Conservation (phyloP, 2,329 filamentous ascomycete species). For the Aspergillus proliferans region DNA sequence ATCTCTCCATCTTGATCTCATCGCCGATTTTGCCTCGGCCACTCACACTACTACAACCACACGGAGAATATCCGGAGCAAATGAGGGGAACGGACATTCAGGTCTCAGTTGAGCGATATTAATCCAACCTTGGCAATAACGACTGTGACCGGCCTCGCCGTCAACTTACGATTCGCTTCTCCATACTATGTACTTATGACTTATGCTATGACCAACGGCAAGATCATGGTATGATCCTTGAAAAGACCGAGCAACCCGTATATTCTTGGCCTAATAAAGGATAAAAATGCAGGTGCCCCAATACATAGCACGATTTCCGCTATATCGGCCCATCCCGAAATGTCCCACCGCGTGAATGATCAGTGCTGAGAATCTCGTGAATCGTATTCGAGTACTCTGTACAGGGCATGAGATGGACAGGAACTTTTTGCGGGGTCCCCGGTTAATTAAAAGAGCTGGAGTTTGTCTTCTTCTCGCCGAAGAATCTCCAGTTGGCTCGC, state of each 20-base stretch:
- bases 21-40: not conserved
- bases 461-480: not conserved
- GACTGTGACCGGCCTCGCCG: no score
- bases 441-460: not conserved
- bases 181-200: not conserved
- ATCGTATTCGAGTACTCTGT: not conserved
- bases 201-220: not conserved
- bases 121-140: not conserved
- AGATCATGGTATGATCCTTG: not conserved
- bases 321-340: not conserved
- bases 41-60: not conserved
- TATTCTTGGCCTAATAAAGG: not conserved
- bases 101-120: not conserved
- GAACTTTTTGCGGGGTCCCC: not conserved
- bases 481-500: not conserved
- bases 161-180: not conserved
- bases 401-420: not conserved
- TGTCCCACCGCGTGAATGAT: not conserved
- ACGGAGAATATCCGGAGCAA: constrained; percentile 1
- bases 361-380: not conserved
- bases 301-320: no score
- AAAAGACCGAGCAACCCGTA: not conserved
- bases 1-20: not conserved
- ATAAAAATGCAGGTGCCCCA: not conserved
- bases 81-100: not conserved